These are phyloP conservation scores for Cryptococcus wingfieldii DNA, from an alignment of 1,284 basidiomycete species.

Conservation along the genomic window DNA sequence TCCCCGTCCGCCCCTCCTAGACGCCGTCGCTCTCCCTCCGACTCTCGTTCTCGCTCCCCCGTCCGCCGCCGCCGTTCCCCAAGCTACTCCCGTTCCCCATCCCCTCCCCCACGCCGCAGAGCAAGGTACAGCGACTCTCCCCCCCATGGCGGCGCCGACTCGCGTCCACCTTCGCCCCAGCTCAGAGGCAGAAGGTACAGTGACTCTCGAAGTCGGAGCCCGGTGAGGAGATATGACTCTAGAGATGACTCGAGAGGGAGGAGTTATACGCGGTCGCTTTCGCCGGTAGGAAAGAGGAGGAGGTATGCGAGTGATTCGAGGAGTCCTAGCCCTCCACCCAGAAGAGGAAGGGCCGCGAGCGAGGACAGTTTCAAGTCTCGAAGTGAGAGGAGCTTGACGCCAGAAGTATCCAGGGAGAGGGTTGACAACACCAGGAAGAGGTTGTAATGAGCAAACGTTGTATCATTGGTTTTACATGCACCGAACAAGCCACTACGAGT, in stretches of 20 bases:
- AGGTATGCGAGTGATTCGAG: background rate
- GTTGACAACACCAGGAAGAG: constrained; percentile 11
- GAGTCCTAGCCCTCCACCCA: constrained; percentile 15
- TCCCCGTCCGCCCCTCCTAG: constrained; percentile 37
- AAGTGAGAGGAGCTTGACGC: constrained; percentile 31
- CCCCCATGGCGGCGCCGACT: background rate
- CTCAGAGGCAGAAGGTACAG: too few relatives aligned
- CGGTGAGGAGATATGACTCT: too few relatives aligned
- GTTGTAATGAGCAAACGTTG: too few relatives aligned
- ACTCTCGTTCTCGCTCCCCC: constrained; percentile 13
- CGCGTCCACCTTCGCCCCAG: background rate
- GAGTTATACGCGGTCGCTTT: background rate
- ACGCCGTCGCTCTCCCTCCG: constrained; percentile 10
- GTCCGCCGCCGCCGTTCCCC: constrained; percentile 1
- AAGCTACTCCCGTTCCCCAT: background rate
- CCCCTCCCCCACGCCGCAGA: background rate
- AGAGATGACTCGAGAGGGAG: background rate
- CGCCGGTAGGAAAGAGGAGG: background rate
- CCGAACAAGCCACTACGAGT: too few relatives aligned
- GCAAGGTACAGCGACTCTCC: background rate
- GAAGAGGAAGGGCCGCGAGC: constrained; percentile 10
- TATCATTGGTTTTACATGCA: too few relatives aligned
- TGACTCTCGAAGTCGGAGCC: background rate
- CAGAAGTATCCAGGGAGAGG: constrained; percentile 19
- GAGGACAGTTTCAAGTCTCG: constrained; percentile 17